Base-by-base conservation (phyloP, 352 stramenopile species). In the Thraustochytrium striatum region DNA sequence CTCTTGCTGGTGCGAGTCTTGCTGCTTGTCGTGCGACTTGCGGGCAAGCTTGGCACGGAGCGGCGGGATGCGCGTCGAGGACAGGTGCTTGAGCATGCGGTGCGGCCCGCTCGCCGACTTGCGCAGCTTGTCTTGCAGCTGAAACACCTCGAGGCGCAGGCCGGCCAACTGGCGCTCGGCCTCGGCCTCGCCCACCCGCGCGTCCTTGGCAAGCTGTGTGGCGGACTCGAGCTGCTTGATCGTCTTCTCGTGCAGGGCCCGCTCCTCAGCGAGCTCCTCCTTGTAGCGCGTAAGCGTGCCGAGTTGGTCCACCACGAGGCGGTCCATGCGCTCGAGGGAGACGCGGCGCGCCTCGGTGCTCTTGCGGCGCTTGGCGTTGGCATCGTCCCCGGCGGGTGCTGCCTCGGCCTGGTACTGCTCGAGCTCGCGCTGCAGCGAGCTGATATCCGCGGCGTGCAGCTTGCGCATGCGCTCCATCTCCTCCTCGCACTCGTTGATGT, bases 401-500 rank as follows among this genome's bases (percentile, higher is more conserved):
- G 5, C 35, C 21, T 33, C 59, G 5, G 59, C 59, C 25, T 16
- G 16, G 21, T 16, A 39, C 65, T 62, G 44, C 21, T 75, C 65
- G 35, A 75, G 21, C 36, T 75, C 65, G 8, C 65, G 65, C 11
- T 39, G 61, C 2, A 62, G 36, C 28, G 61, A 38, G 1, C 68
- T n/a, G 19, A 30, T 44, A 28, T 75, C 65, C 5, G 65, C 65
- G 25, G 19, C 36, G 52, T 75, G 65, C 9, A 75, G 65, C 65
- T 75, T 21, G 65, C 65, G 52, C 65, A 81, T 82, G 41, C 52
- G 30, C 28, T 70, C 36, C 78, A 81, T 68, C 25, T 79, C 35
- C 32, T 82, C 65, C 28, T 81, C 78, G 50, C 36, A 80, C 39
- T 53, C 52, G 38, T 62, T 82, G 44, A 75, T 75, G 65, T 61